phyloP scores from a whole-genome alignment of 2,329 filamentous ascomycete genomes.

The Dendrostoma leiphaemia region DNA sequence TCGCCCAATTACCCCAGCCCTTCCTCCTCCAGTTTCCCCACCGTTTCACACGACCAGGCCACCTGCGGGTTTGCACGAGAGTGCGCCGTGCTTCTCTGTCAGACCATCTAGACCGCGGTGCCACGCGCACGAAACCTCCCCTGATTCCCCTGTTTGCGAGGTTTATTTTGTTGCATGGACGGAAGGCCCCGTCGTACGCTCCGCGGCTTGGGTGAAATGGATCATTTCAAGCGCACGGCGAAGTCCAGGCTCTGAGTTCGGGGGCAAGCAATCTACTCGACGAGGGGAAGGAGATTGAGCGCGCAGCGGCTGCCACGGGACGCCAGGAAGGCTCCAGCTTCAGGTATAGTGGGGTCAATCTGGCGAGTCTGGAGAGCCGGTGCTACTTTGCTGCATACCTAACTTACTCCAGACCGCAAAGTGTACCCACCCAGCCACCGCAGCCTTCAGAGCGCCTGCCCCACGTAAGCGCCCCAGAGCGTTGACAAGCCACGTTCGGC shows the following conservation, averaged over 20 bases:
- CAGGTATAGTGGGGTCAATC: background rate
- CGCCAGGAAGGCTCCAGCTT: background rate
- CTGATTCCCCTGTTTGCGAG: background rate
- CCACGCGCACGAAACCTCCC: background rate
- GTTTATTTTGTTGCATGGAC: background rate
- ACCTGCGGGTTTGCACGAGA: too few relatives aligned
- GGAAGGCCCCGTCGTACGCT: slow-evolving; percentile 5
- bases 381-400: background rate
- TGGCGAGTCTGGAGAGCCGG: too few relatives aligned
- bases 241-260: background rate
- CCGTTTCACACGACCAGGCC: slow-evolving; percentile 10
- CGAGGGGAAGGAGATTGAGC: background rate
- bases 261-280: background rate
- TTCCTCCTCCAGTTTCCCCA: slow-evolving; percentile 16
- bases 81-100: too few relatives aligned
- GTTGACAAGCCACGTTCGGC: too few relatives aligned
- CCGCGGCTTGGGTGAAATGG: background rate
- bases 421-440: too few relatives aligned
- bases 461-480: too few relatives aligned
- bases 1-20: background rate
- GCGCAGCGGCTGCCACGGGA: background rate
- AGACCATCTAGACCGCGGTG: slow-evolving; percentile 3
- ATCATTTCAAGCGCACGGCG: background rate
- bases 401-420: too few relatives aligned
- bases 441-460: too few relatives aligned